Evolutionary conservation across 192 early-diverging fungal genomes (phyloP).

Genomic region (Backusella macrospora): DNA sequence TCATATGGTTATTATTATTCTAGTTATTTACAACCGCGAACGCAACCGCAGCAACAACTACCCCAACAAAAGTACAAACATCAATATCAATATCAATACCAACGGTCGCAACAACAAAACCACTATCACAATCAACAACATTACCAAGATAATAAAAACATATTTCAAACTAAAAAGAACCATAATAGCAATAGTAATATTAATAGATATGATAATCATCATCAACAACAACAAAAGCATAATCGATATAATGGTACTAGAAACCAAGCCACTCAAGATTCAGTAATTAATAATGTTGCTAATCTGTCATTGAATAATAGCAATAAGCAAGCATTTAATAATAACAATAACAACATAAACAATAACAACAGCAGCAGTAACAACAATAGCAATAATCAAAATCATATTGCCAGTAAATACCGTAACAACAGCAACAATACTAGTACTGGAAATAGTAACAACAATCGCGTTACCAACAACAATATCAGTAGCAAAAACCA

Average conservation of each 20-base stretch:
- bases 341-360: not conserved
- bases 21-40: no score
- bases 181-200: not conserved
- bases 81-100: not conserved
- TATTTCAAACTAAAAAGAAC: not conserved
- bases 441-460: not conserved
- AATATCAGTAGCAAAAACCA: not conserved
- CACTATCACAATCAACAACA: not conserved
- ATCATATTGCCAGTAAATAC: no score
- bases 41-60: conserved; percentile 5
- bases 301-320: not conserved
- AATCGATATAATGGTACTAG: not conserved
- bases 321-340: not conserved
- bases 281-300: not conserved
- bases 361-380: not conserved
- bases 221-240: not conserved
- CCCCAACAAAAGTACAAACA: not conserved
- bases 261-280: not conserved
- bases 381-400: not conserved
- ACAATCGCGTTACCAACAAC: not conserved
- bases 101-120: no score
- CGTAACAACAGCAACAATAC: not conserved
- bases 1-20: not conserved
- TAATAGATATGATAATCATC: not conserved
- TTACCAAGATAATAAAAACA: not conserved